Evolutionary conservation across 768 basidiomycete genomes (phyloP), one percentile per base, ranked within the genome.

Genomic region (Lactarius sanguifluus): DNA sequence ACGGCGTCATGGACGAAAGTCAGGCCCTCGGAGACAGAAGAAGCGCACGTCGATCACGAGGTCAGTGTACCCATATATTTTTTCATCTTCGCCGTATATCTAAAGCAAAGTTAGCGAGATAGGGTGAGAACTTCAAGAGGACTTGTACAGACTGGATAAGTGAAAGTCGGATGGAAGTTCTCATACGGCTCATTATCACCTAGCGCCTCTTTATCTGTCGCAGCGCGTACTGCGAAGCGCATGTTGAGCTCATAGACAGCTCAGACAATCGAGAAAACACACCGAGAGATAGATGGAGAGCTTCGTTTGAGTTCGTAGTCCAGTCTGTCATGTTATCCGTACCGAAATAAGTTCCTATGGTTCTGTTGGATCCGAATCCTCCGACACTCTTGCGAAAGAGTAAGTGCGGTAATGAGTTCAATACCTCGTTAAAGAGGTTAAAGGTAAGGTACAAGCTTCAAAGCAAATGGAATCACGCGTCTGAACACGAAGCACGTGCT

Each of bases 41-140:
- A 41, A 43, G 43, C 66, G 62, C 73, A 97, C 95, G 74, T 96
- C 86, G 71, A 98, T 89, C 32, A 83, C 75, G 40, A 99, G 82
- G 72, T 89, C 89, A 68, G 86, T 83, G 78, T 97, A 98, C 2
- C 96, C 96, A 75, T 96, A 98, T 64, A 98, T 89, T 79, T 89
- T 95, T 79, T 99, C 95, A 61, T 96, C 91, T 72, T 98, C 94
- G 61, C 96, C 96, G 74, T 88, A 98, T 73, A 99, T 95, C 92
- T 94, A 57, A 16, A 20, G 1, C 8, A 59, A 40, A 8, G 25
- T 60, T 52, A 66, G n/a, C 28, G 20, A 38, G 25, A 57, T 45
- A 23, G 28, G n/a, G 47, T 41, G 50, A 25, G 40, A 32, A 36
- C n/a, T 2, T 30, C 34, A 36, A 36, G 30, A 20, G 25, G 12